phyloP scores from a whole-genome alignment of 768 basidiomycete genomes.

The Leccinum fibrillosum region DNA sequence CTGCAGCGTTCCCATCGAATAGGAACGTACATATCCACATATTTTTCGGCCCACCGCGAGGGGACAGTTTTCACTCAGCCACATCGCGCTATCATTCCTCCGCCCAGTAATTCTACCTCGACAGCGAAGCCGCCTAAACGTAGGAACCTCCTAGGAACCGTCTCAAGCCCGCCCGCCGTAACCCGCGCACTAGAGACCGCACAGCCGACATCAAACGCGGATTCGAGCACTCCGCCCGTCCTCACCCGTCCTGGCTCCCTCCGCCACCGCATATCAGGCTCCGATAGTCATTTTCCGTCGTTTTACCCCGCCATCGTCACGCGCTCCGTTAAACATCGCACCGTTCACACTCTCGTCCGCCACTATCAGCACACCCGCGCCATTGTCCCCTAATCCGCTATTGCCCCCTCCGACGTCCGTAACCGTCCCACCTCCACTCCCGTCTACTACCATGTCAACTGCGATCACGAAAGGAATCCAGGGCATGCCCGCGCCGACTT shows the following conservation, averaged over 20 bases:
- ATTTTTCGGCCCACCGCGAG: too few relatives aligned
- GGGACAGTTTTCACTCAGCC: too few relatives aligned
- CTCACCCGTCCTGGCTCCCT: neutral
- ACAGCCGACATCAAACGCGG: too few relatives aligned
- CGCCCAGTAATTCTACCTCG: too few relatives aligned
- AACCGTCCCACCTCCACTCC: neutral
- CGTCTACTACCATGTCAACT: neutral
- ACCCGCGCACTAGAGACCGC: too few relatives aligned
- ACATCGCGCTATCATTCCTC: too few relatives aligned
- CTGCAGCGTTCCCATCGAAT: too few relatives aligned
- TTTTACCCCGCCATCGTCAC: neutral
- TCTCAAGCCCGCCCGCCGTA: too few relatives aligned
- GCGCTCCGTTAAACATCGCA: neutral
- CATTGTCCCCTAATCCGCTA: neutral
- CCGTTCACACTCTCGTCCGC: neutral
- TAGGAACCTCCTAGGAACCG: too few relatives aligned
- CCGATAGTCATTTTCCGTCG: neutral
- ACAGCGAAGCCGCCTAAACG: too few relatives aligned
- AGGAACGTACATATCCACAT: too few relatives aligned
- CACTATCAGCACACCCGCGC: neutral
- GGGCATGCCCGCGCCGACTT: neutral
- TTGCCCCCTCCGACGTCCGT: neutral
- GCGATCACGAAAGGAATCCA: neutral
- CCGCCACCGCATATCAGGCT: too few relatives aligned
- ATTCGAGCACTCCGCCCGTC: neutral